Base-by-base conservation (phyloP, 2,329 filamentous ascomycete genomes). In the Alternaria hordeiaustralica region DNA sequence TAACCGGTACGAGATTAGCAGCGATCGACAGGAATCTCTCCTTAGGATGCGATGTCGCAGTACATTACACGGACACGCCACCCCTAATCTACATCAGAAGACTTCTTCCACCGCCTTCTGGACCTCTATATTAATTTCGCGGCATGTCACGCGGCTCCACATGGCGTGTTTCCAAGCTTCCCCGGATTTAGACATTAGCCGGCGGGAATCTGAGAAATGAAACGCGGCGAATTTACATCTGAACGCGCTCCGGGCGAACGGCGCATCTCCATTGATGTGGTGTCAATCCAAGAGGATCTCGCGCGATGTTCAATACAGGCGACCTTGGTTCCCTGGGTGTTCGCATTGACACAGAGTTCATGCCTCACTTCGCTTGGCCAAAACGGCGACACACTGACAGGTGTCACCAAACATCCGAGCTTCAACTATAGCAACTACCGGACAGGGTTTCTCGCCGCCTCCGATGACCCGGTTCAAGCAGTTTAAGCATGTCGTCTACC, bases 401-500 rank as follows among this genome's bases (percentile, higher is more conserved):
- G 41, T 49, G 43, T 26, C 23, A 36, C 50, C 25, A 44, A 41
- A 49, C 30, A 21, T 13, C 23, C 26, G 30, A 53, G 20, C 20
- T 13, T 9, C 36, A 18, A 41, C 36, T 41, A 41, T 41, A 41
- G 28, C 13, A 53, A 36, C 28, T 53, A 21, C 56, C 49, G 36
- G 28, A 43, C 51, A 56, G 46, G 56, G 41, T 46, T 44, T 26
- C 47, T 47, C 46, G 44, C 59, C 63, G 61, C 45, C 51, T 61
- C 65, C 60, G 53, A 55, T 58, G 18, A 57, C 64, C 63, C 69
- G 71, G 69, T 58, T 67, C 69, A 69, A 67, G 58, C 53, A 58
- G 69, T 58, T 67, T 70, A 71, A 67, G 58, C 53, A 58, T 47
- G 41, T 56, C 63, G 62, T 75, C 55, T 74, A 74, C 66, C 58